Conservation (phyloP, 306 rosid genomes). For the Luffa aegyptiaca region DNA sequence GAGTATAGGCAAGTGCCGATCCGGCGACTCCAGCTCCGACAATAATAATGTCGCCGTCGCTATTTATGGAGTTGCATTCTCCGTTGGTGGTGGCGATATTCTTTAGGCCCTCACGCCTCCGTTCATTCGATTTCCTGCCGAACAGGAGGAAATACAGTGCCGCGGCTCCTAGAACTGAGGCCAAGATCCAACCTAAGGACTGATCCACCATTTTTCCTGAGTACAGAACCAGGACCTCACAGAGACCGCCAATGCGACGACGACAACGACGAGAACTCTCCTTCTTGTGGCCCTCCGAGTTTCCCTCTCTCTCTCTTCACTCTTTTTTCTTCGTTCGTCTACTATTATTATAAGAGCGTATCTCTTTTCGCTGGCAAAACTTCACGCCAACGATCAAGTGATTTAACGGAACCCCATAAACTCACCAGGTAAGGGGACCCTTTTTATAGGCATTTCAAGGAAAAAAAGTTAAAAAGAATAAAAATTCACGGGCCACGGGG, state of each 20-base stretch:
- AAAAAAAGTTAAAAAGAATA: background rate
- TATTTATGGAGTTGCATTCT: constrained; percentile 46
- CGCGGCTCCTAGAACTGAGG: constrained; percentile 25
- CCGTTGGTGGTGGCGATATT: constrained; percentile 30
- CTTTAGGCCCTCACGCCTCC: constrained; percentile 19
- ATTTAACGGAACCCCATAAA: background rate
- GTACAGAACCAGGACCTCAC: constrained; percentile 18
- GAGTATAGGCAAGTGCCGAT: constrained; percentile 87
- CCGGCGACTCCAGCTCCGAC: constrained; percentile 99
- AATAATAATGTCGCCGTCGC: constrained; percentile 53
- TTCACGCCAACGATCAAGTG: background rate
- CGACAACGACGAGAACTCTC: background rate
- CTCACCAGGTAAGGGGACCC: background rate
- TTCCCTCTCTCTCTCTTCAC: constrained; percentile 12
- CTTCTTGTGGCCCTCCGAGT: background rate
- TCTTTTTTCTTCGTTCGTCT: background rate
- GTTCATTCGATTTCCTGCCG: constrained; percentile 12
- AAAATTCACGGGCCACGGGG: background rate
- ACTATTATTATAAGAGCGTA: background rate
- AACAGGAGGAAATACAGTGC: constrained; percentile 23
- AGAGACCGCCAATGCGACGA: constrained; percentile 15
- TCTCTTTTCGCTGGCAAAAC: background rate
- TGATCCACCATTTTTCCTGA: constrained; percentile 30
- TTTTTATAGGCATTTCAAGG: background rate
- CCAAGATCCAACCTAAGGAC: constrained; percentile 38